Evolutionary conservation across 306 rosid species (phyloP), one percentile per base, ranked within the genome.

Genomic region (Casuarina glauca): DNA sequence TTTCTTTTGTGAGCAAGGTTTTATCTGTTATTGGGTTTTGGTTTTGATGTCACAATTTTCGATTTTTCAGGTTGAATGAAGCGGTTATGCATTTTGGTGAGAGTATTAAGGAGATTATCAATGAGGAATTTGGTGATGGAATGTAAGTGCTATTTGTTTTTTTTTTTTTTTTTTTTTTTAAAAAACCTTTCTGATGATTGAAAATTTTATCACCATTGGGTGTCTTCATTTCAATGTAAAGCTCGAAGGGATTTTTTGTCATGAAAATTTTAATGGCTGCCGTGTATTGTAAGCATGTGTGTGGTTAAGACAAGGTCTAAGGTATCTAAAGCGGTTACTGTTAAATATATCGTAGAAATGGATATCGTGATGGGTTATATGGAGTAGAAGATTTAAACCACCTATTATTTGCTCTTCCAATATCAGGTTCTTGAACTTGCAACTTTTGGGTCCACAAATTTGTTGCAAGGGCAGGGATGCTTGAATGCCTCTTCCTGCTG

Each of bases 101-200:
- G 91, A 94, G 97, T 89, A 94, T 94, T 88, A 94, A 94, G 85
- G 98, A 94, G 54, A 90, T 94, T 36, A 85, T 94, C 88, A 90
- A 94, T 52, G 98, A 94, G 81, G 98, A 92, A 51, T 94, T 89
- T 92, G 98, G 98, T 53, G 98, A 94, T 81, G 98, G 98, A 79
- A 94, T 94, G 98, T 94, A 79, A 89, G 98, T 90, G 84, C 73
- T 15, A 1, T 26, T 26, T 26, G 32, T 26, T 26, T 26, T 26
- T 26, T 26, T 26, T 26, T 26, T 26, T 1, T 26, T 26, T 20
- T 20, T 20, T 20, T n/a, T n/a, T n/a, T n/a, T n/a, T n/a, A n/a
- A n/a, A n/a, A 20, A 20, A 20, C 26, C 32, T 26, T 26, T 26
- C 32, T 26, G 32, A 26, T 26, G 32, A 26, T 26, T 26, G 32